These are phyloP conservation scores for Herpetomonas tarakana DNA, from an alignment of 208 protist species.

Conservation along the genomic window DNA sequence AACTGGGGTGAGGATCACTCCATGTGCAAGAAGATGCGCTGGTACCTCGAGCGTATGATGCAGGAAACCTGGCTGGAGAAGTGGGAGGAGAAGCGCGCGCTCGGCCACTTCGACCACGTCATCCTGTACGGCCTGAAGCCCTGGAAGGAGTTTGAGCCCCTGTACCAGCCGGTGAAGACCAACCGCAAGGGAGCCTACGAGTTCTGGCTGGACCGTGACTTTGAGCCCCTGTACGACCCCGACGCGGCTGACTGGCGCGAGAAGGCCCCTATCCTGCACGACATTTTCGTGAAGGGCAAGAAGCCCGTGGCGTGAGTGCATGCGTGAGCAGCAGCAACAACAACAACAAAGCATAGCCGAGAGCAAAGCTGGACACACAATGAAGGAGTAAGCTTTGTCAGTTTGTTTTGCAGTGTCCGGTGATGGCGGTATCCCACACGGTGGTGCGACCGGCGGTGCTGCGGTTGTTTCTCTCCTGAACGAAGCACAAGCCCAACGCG, in stretches of 20 bases:
- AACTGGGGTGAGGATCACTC: constrained; percentile 92
- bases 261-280: constrained; percentile 85
- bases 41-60: constrained; percentile 90
- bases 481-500: no score
- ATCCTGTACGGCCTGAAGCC: constrained; percentile 85
- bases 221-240: constrained; percentile 78
- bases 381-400: no score
- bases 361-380: no score
- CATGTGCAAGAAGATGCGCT: constrained; percentile 92
- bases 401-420: no score
- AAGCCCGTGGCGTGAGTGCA: constrained; percentile 59
- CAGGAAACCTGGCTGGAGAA: constrained; percentile 85
- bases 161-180: constrained; percentile 88
- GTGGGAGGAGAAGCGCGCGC: constrained; percentile 85
- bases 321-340: no score
- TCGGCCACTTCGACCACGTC: constrained; percentile 88
- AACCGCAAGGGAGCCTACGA: constrained; percentile 90
- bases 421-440: no score
- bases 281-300: constrained; percentile 88
- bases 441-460: no score
- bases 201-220: constrained; percentile 85
- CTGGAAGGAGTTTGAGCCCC: constrained; percentile 88
- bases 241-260: constrained; percentile 80
- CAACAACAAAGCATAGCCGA: no score
- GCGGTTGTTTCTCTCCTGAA: no score